Percentiles rank a stretch among this genome's conserved stretches.
These are phyloP conservation scores for Aspergillus cejpii DNA, from an alignment of 2,329 filamentous ascomycete genomes.

Conservation along the genomic window DNA sequence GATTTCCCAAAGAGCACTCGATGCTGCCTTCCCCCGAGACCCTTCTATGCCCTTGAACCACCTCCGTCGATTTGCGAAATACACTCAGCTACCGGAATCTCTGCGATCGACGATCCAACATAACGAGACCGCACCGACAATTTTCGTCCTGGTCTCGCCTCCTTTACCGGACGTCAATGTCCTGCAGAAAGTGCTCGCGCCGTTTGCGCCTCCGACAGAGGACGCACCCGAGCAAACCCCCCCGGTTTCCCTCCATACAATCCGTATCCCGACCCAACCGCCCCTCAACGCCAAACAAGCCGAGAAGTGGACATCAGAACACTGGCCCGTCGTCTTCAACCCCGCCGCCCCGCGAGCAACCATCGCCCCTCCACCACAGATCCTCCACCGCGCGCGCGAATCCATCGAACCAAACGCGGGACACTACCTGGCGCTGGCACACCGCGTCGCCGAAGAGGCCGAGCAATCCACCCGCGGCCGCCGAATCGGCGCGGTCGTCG, in stretches of 20 bases:
- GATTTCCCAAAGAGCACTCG: constrained; percentile 31
- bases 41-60: constrained; percentile 30
- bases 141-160: constrained; percentile 39
- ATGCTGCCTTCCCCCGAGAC: constrained; percentile 32
- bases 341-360: constrained; percentile 40
- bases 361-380: constrained; percentile 38
- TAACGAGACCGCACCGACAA: constrained; percentile 21
- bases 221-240: not conserved
- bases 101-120: constrained; percentile 22
- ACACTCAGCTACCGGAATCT: constrained; percentile 28
- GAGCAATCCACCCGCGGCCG: constrained; percentile 34
- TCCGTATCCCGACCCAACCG: constrained; percentile 37
- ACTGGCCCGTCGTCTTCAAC: constrained; percentile 44
- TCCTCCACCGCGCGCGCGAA: constrained; percentile 30
- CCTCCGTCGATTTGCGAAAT: constrained; percentile 39
- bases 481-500: constrained; percentile 40
- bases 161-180: constrained; percentile 34
- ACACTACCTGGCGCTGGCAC: constrained; percentile 37
- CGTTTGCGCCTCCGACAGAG: constrained; percentile 26
- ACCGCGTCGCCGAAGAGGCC: constrained; percentile 35
- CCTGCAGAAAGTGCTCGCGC: constrained; percentile 32
- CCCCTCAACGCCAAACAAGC: constrained; percentile 38
- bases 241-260: constrained; percentile 22
- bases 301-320: constrained; percentile 35
- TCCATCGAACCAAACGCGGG: constrained; percentile 35